Percentiles rank a stretch among this genome's conserved stretches.
These are phyloP conservation scores for Pseudozyma flocculosa DNA, from an alignment of 1,284 basidiomycete species.

Conservation along the genomic window DNA sequence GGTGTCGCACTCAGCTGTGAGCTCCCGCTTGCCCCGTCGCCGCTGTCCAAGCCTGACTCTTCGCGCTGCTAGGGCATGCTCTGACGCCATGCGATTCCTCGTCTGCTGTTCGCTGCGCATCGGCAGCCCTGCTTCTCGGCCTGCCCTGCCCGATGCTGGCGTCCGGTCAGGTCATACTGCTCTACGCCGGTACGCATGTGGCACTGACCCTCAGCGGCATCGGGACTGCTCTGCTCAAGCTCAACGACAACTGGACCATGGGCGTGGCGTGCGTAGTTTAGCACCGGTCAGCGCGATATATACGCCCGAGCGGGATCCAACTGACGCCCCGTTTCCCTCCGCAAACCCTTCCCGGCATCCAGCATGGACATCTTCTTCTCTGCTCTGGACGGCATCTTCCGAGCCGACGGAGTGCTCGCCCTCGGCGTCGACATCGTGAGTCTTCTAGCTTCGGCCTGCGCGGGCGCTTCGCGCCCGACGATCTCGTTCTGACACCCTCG, in stretches of 20 bases:
- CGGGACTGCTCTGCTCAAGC: constrained; percentile 16
- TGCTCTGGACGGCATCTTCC: constrained; percentile 36
- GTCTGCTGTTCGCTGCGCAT: not conserved
- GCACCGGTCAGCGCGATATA: not conserved
- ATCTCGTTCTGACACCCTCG: not conserved
- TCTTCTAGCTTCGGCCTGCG: too few species aligned
- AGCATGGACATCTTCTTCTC: constrained; percentile 35
- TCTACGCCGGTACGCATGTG: constrained; percentile 40
- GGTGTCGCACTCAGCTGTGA: constrained; percentile 16
- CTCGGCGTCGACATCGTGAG: constrained; percentile 33
- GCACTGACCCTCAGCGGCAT: constrained; percentile 10
- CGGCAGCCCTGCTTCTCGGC: constrained; percentile 19
- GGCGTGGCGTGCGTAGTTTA: constrained; percentile 15
- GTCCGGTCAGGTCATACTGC: constrained; percentile 24
- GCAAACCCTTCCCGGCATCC: too few species aligned
- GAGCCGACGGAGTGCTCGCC: constrained; percentile 42
- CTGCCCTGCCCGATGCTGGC: constrained; percentile 33
- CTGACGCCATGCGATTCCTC: too few species aligned
- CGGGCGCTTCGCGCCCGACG: too few species aligned
- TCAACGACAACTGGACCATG: constrained; percentile 1
- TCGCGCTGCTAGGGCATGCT: too few species aligned
- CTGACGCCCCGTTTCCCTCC: not conserved
- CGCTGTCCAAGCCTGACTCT: too few species aligned
- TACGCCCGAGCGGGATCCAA: not conserved
- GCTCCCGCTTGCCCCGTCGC: too few species aligned